Evolutionary conservation across 2,329 filamentous ascomycete species (phyloP).

Genomic region (Trichophyton verrucosum): DNA sequence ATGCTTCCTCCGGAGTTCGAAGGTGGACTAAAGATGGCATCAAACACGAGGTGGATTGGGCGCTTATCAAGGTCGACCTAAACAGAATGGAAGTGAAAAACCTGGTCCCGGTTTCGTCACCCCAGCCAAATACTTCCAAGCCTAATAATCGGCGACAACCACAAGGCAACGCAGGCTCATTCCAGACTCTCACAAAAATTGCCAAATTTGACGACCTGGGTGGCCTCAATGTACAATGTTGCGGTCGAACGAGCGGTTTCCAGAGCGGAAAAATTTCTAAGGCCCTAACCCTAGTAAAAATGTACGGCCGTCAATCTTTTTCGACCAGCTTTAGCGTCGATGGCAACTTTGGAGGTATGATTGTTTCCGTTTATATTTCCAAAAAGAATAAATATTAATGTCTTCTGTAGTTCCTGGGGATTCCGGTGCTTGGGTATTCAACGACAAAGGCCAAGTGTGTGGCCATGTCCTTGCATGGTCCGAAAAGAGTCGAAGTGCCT

Average conservation of each 20-base stretch:
- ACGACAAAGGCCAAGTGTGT: slow-evolving; percentile 68
- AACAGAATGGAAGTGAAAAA: slow-evolving; percentile 62
- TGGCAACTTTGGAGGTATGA: slow-evolving; percentile 45
- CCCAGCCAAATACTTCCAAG: neutral
- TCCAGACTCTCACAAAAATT: slow-evolving; percentile 44
- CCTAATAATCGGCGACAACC: slow-evolving; percentile 1
- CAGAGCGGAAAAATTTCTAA: slow-evolving; percentile 66
- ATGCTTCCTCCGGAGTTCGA: slow-evolving; percentile 80
- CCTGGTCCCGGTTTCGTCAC: slow-evolving; percentile 36
- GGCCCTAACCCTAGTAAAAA: slow-evolving; percentile 71
- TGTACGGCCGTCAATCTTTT: slow-evolving; percentile 70
- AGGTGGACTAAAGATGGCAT: slow-evolving; percentile 59
- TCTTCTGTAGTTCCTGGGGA: slow-evolving; percentile 60
- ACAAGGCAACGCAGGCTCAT: slow-evolving; percentile 22
- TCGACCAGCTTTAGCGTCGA: slow-evolving; percentile 57
- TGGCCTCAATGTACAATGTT: slow-evolving; percentile 70
- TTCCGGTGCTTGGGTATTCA: slow-evolving; percentile 85
- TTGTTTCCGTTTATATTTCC: slow-evolving; percentile 2
- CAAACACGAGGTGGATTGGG: slow-evolving; percentile 91
- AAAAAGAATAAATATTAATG: neutral
- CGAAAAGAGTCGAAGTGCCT: slow-evolving; percentile 65
- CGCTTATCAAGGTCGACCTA: slow-evolving; percentile 66
- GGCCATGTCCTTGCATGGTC: slow-evolving; percentile 88
- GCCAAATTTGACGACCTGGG: slow-evolving; percentile 47
- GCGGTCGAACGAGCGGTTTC: slow-evolving; percentile 74